phyloP scores from a whole-genome alignment of 345 rosid species.

The Acer campestre region DNA sequence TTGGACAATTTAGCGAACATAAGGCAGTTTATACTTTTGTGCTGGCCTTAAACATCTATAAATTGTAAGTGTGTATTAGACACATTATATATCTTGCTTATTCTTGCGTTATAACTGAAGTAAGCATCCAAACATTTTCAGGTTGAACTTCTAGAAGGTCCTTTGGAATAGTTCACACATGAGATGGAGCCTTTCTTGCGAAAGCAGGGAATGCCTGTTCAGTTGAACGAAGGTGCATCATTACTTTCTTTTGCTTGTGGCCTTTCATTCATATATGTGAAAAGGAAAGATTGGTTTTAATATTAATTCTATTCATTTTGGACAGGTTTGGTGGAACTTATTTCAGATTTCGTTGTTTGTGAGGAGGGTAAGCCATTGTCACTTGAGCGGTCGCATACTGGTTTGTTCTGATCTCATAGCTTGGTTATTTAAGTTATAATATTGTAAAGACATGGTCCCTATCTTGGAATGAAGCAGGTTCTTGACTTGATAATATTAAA shows the following conservation, averaged over 20 bases:
- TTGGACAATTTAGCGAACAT: too few relatives aligned
- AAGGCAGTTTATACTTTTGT: background rate
- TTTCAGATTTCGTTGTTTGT: constrained; percentile 84
- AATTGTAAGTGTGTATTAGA: background rate
- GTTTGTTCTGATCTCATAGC: constrained; percentile 31
- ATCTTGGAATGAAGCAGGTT: background rate
- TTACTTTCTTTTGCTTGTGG: constrained; percentile 7
- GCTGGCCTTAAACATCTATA: background rate
- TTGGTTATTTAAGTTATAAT: background rate
- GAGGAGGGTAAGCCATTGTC: constrained; percentile 92
- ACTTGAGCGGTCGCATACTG: constrained; percentile 90
- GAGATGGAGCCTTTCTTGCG: constrained; percentile 98
- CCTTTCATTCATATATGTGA: background rate
- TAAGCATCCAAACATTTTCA: constrained; percentile 27
- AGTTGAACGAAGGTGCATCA: constrained; percentile 75
- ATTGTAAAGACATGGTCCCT: background rate
- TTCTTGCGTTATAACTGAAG: background rate
- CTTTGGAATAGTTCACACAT: constrained; percentile 86
- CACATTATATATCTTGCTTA: too few relatives aligned
- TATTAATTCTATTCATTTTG: background rate
- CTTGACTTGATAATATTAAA: background rate
- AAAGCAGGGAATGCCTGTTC: constrained; percentile 95
- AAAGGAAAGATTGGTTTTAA: background rate
- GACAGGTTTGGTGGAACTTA: constrained; percentile 88
- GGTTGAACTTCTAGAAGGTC: constrained; percentile 91